These are phyloP conservation scores for Verticillium tricorpus DNA, from an alignment of 2,329 filamentous ascomycete genomes.

Conservation along the genomic window DNA sequence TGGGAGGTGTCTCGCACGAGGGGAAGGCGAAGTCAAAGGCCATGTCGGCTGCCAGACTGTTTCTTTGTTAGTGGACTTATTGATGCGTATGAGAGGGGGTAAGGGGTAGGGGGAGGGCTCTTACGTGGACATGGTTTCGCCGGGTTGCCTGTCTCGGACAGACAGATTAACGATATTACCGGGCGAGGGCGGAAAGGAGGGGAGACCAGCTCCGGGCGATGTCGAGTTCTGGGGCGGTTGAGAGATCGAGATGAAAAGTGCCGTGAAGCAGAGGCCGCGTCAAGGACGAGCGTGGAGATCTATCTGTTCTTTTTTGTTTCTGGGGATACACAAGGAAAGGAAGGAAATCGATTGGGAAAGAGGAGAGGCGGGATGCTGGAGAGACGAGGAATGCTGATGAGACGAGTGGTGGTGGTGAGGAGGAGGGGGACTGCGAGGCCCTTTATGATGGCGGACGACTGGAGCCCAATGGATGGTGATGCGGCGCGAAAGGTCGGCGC, in stretches of 20 bases:
- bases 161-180: constrained; percentile 13
- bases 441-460: constrained; percentile 12
- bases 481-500: constrained; percentile 7
- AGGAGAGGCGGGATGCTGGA: neutral
- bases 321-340: constrained; percentile 4
- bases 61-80: constrained; percentile 20
- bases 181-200: neutral
- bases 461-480: constrained; percentile 15
- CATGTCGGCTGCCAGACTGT: constrained; percentile 58
- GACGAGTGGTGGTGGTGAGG: constrained; percentile 5
- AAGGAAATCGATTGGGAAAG: constrained; percentile 1
- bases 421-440: constrained; percentile 11
- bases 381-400: constrained; percentile 10
- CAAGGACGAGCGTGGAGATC: constrained; percentile 20
- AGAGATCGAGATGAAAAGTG: constrained; percentile 11
- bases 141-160: constrained; percentile 8
- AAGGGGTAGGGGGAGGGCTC: neutral
- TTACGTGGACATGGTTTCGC: constrained; percentile 39
- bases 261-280: constrained; percentile 18
- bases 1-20: constrained; percentile 47
- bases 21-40: constrained; percentile 58
- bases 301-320: constrained; percentile 4
- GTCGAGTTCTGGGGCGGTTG: constrained; percentile 3
- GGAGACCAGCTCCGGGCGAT: constrained; percentile 14
- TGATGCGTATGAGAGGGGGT: constrained; percentile 9